A percentile compares a stretch with the other conserved stretches of the same genome.
These are phyloP conservation scores for Leccinum longicurvipes DNA, from an alignment of 768 basidiomycete genomes.

Conservation along the genomic window DNA sequence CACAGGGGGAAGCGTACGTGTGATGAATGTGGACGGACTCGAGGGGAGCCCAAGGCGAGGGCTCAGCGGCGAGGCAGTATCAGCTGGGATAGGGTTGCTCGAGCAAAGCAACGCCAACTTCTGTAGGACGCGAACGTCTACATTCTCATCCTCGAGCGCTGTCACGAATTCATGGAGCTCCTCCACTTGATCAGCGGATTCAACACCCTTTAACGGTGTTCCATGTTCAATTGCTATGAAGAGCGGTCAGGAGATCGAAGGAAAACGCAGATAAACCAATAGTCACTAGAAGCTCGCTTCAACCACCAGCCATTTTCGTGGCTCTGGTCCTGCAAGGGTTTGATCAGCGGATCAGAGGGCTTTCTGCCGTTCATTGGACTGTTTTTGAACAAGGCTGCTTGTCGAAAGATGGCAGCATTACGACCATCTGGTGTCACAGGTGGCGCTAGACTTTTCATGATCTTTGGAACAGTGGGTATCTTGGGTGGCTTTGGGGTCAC, in stretches of 20 bases:
- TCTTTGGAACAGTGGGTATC: slow-evolving; percentile 36
- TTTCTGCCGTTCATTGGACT: slow-evolving; percentile 63
- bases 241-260: slow-evolving; percentile 8
- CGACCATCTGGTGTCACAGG: slow-evolving; percentile 69
- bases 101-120: slow-evolving; percentile 63
- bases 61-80: slow-evolving; percentile 49
- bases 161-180: slow-evolving; percentile 54
- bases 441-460: slow-evolving; percentile 29
- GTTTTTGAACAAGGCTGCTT: slow-evolving; percentile 78
- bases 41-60: slow-evolving; percentile 48
- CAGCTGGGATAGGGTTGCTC: slow-evolving; percentile 47
- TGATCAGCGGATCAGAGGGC: slow-evolving; percentile 56
- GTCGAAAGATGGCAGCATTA: slow-evolving; percentile 57
- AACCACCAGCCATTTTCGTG: slow-evolving; percentile 84
- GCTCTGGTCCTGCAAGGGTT: slow-evolving; percentile 62
- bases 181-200: slow-evolving; percentile 39
- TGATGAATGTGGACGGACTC: slow-evolving; percentile 57
- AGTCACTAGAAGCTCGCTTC: slow-evolving; percentile 69
- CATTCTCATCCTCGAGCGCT: slow-evolving; percentile 51
- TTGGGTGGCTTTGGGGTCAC: slow-evolving; percentile 36
- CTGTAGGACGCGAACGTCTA: slow-evolving; percentile 55
- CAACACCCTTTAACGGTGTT: slow-evolving; percentile 39
- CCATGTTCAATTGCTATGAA: slow-evolving; percentile 43
- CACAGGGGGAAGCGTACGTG: slow-evolving; percentile 37
- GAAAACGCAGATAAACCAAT: background rate